phyloP scores from a whole-genome alignment of 1,284 basidiomycete genomes.

The Ceratobasidium sp. region DNA sequence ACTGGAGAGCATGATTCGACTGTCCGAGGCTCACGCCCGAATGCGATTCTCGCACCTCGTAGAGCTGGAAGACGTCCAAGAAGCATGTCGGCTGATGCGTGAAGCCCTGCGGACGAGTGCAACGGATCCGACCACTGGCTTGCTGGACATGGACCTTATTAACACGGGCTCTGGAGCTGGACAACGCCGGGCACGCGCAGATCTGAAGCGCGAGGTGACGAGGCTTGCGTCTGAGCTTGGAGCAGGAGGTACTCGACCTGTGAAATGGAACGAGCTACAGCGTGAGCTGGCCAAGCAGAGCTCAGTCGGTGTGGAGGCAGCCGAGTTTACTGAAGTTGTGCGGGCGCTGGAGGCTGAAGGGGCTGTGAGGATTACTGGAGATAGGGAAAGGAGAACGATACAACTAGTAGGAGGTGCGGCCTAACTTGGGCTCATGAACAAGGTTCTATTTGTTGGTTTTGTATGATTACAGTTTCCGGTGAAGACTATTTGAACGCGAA shows the following conservation, averaged over 20 bases:
- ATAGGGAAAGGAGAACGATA: constrained; percentile 83
- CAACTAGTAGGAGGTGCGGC: constrained; percentile 41
- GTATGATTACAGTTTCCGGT: too few relatives aligned
- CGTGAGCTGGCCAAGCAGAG: constrained; percentile 80
- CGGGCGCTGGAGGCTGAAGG: constrained; percentile 83
- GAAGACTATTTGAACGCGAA: too few relatives aligned
- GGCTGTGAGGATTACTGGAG: constrained; percentile 80
- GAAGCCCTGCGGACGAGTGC: constrained; percentile 94
- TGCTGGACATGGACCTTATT: constrained; percentile 95
- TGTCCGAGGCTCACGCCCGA: constrained; percentile 94
- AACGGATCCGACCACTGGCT: constrained; percentile 93
- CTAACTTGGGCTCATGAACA: too few relatives aligned
- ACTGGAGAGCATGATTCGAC: constrained; percentile 97
- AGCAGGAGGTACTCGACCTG: constrained; percentile 62
- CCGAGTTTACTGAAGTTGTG: constrained; percentile 84
- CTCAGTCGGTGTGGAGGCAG: constrained; percentile 72
- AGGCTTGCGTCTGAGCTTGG: constrained; percentile 66
- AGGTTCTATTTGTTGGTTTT: too few relatives aligned
- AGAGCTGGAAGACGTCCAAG: constrained; percentile 85
- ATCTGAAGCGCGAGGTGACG: constrained; percentile 82
- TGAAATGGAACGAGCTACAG: constrained; percentile 81
- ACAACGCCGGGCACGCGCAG: constrained; percentile 80
- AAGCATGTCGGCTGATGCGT: constrained; percentile 91
- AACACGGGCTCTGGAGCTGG: constrained; percentile 91
- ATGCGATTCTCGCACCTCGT: constrained; percentile 91